Evolutionary conservation across 495 filamentous ascomycete genomes (phyloP).

Genomic region (Thozetella sp.): DNA sequence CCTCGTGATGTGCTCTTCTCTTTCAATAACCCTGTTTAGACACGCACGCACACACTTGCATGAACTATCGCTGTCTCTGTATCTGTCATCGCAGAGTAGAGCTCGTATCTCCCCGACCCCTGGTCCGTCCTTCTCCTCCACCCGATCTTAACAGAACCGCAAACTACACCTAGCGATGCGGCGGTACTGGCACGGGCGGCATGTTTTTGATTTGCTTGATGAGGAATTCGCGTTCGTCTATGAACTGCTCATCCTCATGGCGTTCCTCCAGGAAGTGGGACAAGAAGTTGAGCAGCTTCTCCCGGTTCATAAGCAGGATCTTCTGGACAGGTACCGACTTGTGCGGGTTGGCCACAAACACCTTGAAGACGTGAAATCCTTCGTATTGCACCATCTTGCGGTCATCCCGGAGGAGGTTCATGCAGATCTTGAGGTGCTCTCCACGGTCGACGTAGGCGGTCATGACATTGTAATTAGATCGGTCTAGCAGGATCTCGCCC

Average conservation of each 20-base stretch:
- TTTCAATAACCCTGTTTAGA: no score
- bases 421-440: slow-evolving; percentile 95
- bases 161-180: slow-evolving; percentile 24
- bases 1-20: not conserved
- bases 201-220: slow-evolving; percentile 90
- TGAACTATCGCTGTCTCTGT: not conserved
- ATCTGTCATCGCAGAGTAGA: not conserved
- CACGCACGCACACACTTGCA: not conserved
- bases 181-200: slow-evolving; percentile 66
- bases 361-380: slow-evolving; percentile 99
- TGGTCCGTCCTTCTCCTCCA: not conserved
- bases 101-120: not conserved
- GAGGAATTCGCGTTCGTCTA: slow-evolving; percentile 94
- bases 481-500: slow-evolving; percentile 91
- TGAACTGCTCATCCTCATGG: slow-evolving; percentile 98
- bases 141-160: not conserved
- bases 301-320: slow-evolving; percentile 93
- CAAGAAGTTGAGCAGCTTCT: slow-evolving; percentile 85
- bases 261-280: slow-evolving; percentile 91
- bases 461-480: slow-evolving; percentile 98
- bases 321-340: slow-evolving; percentile 93
- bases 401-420: slow-evolving; percentile 94
- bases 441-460: slow-evolving; percentile 93
- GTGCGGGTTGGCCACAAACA: slow-evolving; percentile 97
- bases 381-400: slow-evolving; percentile 99